Evolutionary conservation across 1,284 basidiomycete species (phyloP), one percentile per base, ranked within the genome.

Genomic region (Ustilago sp.): DNA sequence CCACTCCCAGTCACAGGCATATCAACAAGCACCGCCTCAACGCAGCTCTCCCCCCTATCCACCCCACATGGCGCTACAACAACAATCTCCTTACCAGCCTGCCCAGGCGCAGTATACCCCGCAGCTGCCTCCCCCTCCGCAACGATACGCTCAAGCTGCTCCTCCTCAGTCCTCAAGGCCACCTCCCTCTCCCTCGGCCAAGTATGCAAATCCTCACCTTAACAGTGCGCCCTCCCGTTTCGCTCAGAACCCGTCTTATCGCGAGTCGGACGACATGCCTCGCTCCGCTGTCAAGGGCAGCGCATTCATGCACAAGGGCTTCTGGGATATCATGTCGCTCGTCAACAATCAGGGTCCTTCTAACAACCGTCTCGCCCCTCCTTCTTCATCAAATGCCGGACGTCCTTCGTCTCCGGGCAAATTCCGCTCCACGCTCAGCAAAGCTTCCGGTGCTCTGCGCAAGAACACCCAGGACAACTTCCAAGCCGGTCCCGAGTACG

Each of bases 301-400:
- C 55, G 81, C 78, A 2, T 82, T 82, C 64, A 81, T 82, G 80
- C 82, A 83, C 74, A 83, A 83, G 58, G 82, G 82, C 32, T 83
- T 83, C 59, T 83, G 76, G 65, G 82, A 83, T 59, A 81, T 83
- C 59, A 65, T 83, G 58, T 80, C 79, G 47, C 73, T 83, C 41
- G 82, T 80, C 59, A 81, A 80, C 68, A 79, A 82, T 41, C 73
- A 70, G 28, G 63, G 48, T 3, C 59, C 69, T 11, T 45, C 38
- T 3, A 43, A 61, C 36, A 63, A 48, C 38, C 74, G 64, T 51
- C 62, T 73, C 15, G 74, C 67, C 31, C 74, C 67, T 17, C 74
- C 67, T 15, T n/a, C 62, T 28, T 60, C 64, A 28, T 28, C 8
- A 50, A 31, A 23, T 63, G 53, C 8, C 64, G 68, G 52, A 28